Conservation (phyloP, 805 yeast species). For the Monosporozyma siamensis region DNA sequence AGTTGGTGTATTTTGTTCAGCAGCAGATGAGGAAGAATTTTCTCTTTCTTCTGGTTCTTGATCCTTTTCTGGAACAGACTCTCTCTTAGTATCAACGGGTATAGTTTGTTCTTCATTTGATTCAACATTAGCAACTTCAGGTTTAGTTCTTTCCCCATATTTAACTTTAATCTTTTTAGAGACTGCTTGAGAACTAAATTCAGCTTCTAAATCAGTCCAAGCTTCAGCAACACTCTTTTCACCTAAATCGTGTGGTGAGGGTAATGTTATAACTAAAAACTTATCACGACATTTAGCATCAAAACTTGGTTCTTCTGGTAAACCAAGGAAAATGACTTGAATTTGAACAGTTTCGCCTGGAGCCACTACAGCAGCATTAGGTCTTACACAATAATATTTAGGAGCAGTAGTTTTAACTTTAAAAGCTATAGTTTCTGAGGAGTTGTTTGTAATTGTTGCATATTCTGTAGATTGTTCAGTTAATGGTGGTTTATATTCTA, state of each 20-base stretch:
- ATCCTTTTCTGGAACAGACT: slow-evolving; percentile 4
- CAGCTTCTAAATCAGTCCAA: slow-evolving; percentile 67
- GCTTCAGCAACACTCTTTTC: slow-evolving; percentile 53
- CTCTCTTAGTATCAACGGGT: slow-evolving; percentile 1
- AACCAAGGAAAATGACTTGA: slow-evolving; percentile 78
- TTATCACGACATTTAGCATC: slow-evolving; percentile 83
- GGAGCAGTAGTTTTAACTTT: slow-evolving; percentile 99
- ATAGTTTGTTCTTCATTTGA: slow-evolving; percentile 1
- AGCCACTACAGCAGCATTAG: slow-evolving; percentile 73
- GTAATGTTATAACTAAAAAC: slow-evolving; percentile 80
- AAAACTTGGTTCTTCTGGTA: slow-evolving; percentile 60
- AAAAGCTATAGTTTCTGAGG: slow-evolving; percentile 61
- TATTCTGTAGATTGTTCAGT: slow-evolving; percentile 58
- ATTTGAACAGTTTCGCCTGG: slow-evolving; percentile 71
- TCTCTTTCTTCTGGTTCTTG: neutral
- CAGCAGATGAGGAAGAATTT: neutral
- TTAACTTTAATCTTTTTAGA: slow-evolving; percentile 62
- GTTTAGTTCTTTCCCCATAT: slow-evolving; percentile 24
- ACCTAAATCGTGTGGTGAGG: slow-evolving; percentile 52
- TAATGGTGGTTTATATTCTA: slow-evolving; percentile 75
- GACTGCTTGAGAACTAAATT: slow-evolving; percentile 43
- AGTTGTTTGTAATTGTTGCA: slow-evolving; percentile 44
- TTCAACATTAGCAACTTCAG: slow-evolving; percentile 16
- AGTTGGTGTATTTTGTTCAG: slow-evolving; percentile 2
- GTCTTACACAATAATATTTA: slow-evolving; percentile 89